Conservation (phyloP, 805 yeast species). For the Sugiyamaella americana region DNA sequence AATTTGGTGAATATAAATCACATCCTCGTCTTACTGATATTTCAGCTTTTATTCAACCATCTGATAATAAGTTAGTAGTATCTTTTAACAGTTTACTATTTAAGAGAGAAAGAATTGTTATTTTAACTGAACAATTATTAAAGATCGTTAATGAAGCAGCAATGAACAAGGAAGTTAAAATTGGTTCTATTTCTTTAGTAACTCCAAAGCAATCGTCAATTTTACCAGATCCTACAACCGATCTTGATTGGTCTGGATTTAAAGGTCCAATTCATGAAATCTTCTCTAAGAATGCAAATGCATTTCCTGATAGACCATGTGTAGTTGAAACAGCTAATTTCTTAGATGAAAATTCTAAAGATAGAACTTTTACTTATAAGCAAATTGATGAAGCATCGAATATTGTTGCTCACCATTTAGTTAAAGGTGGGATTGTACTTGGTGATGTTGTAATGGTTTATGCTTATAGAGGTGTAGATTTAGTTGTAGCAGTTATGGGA, state of each 20-base stretch:
- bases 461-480: conserved; percentile 95
- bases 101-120: conserved; percentile 58
- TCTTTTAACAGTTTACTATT: conserved; percentile 74
- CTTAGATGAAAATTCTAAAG: conserved; percentile 37
- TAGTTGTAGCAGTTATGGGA: conserved; percentile 96
- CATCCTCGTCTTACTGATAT: conserved; percentile 43
- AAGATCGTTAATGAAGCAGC: conserved; percentile 43
- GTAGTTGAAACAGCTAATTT: conserved; percentile 84
- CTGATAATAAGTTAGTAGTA: conserved; percentile 36
- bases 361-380: conserved; percentile 72
- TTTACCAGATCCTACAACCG: conserved; percentile 82
- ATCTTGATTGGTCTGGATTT: conserved; percentile 85
- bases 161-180: conserved; percentile 24
- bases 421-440: conserved; percentile 68
- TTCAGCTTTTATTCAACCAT: conserved; percentile 37
- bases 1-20: conserved; percentile 7
- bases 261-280: conserved; percentile 97
- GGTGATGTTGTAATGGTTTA: conserved; percentile 98
- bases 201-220: conserved; percentile 55
- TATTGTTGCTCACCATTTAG: conserved; percentile 82
- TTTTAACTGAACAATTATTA: conserved; percentile 66
- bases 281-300: conserved; percentile 77
- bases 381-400: conserved; percentile 93
- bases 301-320: conserved; percentile 80
- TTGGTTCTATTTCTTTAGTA: conserved; percentile 57